Percentiles rank a stretch among this genome's conserved stretches.
These are phyloP conservation scores for Drechslerella stenobrocha DNA, from an alignment of 2,329 filamentous ascomycete species.

Conservation along the genomic window DNA sequence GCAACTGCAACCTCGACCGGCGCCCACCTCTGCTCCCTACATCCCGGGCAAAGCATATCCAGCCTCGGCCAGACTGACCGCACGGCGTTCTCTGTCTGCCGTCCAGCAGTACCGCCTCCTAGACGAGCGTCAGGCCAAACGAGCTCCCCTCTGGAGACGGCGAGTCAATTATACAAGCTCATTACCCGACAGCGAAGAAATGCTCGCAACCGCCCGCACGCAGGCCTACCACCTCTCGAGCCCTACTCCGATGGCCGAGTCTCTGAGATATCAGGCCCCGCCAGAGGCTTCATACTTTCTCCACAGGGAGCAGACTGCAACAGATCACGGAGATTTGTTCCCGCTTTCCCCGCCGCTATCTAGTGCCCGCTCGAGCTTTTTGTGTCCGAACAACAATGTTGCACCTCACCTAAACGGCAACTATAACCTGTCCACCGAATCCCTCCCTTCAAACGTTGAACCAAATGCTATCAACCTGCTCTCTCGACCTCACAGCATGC, in stretches of 20 bases:
- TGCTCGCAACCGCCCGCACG: conserved; percentile 46
- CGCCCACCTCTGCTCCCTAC: conserved; percentile 5
- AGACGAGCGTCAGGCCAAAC: conserved; percentile 48
- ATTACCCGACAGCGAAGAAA: conserved; percentile 47
- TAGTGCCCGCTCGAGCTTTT: conserved; percentile 49
- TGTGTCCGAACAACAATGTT: conserved; percentile 48
- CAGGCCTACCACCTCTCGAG: conserved; percentile 38
- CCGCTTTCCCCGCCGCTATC: conserved; percentile 49
- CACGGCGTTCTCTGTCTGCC: conserved; percentile 39
- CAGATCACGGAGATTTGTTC: conserved; percentile 47
- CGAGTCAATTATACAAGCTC: conserved; percentile 48
- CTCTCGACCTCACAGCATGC: conserved; percentile 46
- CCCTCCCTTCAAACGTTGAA: conserved; percentile 47
- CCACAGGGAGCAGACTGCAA: conserved; percentile 40
- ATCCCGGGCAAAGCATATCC: no score
- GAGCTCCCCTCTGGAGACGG: conserved; percentile 48
- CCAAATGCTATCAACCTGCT: conserved; percentile 41
- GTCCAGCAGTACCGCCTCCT: conserved; percentile 47
- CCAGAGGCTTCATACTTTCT: conserved; percentile 40
- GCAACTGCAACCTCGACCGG: conserved; percentile 8
- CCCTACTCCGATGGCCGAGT: conserved; percentile 37
- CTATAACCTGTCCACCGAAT: conserved; percentile 48
- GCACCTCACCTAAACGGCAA: conserved; percentile 47
- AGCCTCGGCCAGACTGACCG: conserved; percentile 11
- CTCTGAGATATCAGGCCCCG: conserved; percentile 42